phyloP scores from a whole-genome alignment of 495 filamentous ascomycete species.

The Beverwykella pulmonaria region DNA sequence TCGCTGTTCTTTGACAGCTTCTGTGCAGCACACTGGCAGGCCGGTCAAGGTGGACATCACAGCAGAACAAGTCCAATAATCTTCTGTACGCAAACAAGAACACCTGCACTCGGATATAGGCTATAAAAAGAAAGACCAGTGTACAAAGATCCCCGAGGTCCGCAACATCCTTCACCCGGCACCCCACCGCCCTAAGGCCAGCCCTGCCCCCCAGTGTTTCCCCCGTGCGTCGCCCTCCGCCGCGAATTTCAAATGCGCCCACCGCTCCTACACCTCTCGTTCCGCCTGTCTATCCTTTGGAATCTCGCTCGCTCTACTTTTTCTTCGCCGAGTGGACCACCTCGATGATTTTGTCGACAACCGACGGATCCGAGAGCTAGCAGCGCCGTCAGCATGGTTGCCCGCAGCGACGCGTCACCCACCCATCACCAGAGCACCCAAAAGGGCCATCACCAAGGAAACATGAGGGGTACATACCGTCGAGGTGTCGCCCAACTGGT shows the following conservation, averaged over 20 bases:
- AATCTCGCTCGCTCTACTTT: slow-evolving; percentile 52
- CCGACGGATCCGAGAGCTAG: slow-evolving; percentile 84
- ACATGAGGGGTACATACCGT: slow-evolving; percentile 63
- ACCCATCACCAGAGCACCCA: slow-evolving; percentile 16
- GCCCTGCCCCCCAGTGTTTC: neutral
- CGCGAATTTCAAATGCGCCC: slow-evolving; percentile 5
- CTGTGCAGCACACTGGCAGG: too few species aligned
- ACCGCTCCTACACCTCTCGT: neutral
- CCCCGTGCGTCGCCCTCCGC: neutral
- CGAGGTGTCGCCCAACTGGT: slow-evolving; percentile 88
- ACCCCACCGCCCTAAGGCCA: neutral
- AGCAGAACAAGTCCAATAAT: too few species aligned
- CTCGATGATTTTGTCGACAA: slow-evolving; percentile 87
- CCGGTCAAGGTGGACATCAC: too few species aligned
- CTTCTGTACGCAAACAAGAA: slow-evolving; percentile 1
- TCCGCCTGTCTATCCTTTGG: neutral
- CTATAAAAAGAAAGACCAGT: slow-evolving; percentile 1
- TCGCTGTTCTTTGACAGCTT: neutral
- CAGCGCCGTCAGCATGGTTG: slow-evolving; percentile 25
- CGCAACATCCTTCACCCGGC: neutral
- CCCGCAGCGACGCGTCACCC: slow-evolving; percentile 12
- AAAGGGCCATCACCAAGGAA: neutral
- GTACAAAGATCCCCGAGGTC: slow-evolving; percentile 4
- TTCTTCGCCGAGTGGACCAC: slow-evolving; percentile 67
- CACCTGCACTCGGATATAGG: slow-evolving; percentile 12